Evolutionary conservation across 2,329 filamentous ascomycete genomes (phyloP).

Genomic region (Microdochium bolleyi): DNA sequence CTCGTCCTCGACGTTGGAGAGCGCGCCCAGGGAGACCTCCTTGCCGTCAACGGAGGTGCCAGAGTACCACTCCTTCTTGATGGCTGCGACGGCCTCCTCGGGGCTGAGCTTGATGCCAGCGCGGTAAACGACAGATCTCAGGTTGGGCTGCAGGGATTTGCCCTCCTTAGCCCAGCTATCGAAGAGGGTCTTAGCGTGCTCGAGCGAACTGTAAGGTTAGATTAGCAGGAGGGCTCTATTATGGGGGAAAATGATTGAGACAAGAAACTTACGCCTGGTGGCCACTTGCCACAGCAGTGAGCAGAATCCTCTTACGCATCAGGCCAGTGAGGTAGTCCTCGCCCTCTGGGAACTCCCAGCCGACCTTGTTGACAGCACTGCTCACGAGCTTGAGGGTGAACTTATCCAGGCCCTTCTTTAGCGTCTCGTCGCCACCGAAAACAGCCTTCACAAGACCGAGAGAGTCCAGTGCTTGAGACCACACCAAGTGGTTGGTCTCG

Average conservation of each 20-base stretch:
- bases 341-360: slow-evolving; percentile 72
- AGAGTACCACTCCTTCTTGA: slow-evolving; percentile 78
- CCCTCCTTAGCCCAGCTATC: slow-evolving; percentile 64
- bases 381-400: slow-evolving; percentile 74
- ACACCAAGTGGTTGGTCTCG: slow-evolving; percentile 82
- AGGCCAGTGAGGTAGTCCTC: slow-evolving; percentile 80
- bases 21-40: slow-evolving; percentile 69
- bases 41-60: slow-evolving; percentile 86
- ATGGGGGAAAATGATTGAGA: no score
- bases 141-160: slow-evolving; percentile 69
- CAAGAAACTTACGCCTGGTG: slow-evolving; percentile 66
- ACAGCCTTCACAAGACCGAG: slow-evolving; percentile 73
- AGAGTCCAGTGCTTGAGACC: slow-evolving; percentile 76
- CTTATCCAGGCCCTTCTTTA: slow-evolving; percentile 65
- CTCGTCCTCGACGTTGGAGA: slow-evolving; percentile 65
- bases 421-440: slow-evolving; percentile 67
- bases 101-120: slow-evolving; percentile 66
- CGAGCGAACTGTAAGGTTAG: slow-evolving; percentile 43
- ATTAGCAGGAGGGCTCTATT: slow-evolving; percentile 1
- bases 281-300: slow-evolving; percentile 65
- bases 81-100: slow-evolving; percentile 57
- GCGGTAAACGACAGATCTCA: slow-evolving; percentile 74
- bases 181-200: slow-evolving; percentile 74
- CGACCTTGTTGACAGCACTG: slow-evolving; percentile 67
- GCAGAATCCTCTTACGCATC: slow-evolving; percentile 73